Base-by-base conservation (phyloP, 2,329 filamentous ascomycete genomes). In the Moelleriella libera region DNA sequence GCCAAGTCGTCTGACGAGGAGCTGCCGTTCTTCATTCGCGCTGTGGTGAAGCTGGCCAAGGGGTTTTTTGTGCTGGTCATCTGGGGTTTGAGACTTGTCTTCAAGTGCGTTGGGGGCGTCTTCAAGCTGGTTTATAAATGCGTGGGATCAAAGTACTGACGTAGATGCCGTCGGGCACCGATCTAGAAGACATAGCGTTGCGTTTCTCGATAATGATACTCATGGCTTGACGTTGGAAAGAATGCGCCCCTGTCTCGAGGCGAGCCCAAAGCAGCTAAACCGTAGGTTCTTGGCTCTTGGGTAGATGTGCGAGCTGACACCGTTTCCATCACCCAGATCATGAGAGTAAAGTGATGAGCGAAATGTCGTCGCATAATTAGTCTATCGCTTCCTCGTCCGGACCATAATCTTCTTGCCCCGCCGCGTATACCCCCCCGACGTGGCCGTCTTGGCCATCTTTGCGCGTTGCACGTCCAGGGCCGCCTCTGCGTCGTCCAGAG, bases 381-480 rank as follows among this genome's bases (percentile, higher is more conserved):
- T 11, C 60, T 68, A 80, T 58, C 76, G 69, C 68, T 83, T 83
- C 52, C 79, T 70, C 60, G 76, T 70, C 52, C 75, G 71, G 48
- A 81, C 70, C 67, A 78, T 80, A 52, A 80, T 72, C 65, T 78
- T 81, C 61, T 74, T 74, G 29, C 79, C 78, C 40, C 68, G 67
- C 59, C 77, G 78, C 30, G 74, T 80, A n/a, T 69, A 57, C 11
- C 76, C 76, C 39, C 75, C 76, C 5, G 74, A 71, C 2, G 78
- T 82, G 7, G 74, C 68, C 53, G 77, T 80, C 67, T 83, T 83
- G 37, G 76, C 76, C 78, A 82, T 82, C 59, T 73, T 76, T 14
- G 76, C 74, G 50, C 73, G 68, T 60, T 82, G 76, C 47, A 78
- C 50, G 51, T 78, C 77, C 30, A 83, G 66, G 54, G 72, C 65